These are phyloP conservation scores for Fusarium sp. DNA, from an alignment of 2,329 filamentous ascomycete species.

Conservation along the genomic window DNA sequence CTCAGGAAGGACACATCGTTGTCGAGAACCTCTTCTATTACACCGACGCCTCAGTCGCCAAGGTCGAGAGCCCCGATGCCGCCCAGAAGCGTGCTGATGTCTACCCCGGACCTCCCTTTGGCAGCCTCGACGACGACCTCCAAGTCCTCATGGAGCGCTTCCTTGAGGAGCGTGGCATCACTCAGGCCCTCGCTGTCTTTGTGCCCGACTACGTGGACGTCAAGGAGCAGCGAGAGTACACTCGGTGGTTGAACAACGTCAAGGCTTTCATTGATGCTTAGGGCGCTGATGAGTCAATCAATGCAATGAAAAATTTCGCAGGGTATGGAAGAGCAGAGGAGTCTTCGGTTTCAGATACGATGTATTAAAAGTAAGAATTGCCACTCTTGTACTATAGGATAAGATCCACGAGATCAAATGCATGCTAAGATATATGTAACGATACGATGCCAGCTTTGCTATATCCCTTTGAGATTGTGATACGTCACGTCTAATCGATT, in stretches of 20 bases:
- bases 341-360: conserved; percentile 23
- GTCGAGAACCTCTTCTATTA: conserved; percentile 94
- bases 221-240: conserved; percentile 99
- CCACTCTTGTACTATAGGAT: conserved; percentile 45
- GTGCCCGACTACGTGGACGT: conserved; percentile 95
- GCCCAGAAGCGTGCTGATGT: conserved; percentile 79
- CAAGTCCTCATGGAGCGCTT: conserved; percentile 93
- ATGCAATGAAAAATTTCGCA: conserved; percentile 1
- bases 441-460: conserved; percentile 29
- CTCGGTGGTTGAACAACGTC: conserved; percentile 87
- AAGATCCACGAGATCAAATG: conserved; percentile 35
- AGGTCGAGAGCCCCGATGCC: conserved; percentile 78
- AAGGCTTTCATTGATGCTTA: conserved; percentile 84
- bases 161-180: conserved; percentile 93
- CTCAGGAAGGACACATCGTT: conserved; percentile 85
- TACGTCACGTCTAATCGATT: neutral
- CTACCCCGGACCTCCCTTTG: conserved; percentile 92
- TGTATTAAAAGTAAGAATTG: conserved; percentile 39
- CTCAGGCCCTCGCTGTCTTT: conserved; percentile 85
- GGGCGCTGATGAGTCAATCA: conserved; percentile 36
- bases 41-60: conserved; percentile 78
- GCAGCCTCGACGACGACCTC: conserved; percentile 94
- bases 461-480: neutral
- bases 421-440: conserved; percentile 40
- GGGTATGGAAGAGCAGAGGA: conserved; percentile 19